Base-by-base conservation (phyloP, 768 basidiomycete genomes). In the Austroboletus festivus region DNA sequence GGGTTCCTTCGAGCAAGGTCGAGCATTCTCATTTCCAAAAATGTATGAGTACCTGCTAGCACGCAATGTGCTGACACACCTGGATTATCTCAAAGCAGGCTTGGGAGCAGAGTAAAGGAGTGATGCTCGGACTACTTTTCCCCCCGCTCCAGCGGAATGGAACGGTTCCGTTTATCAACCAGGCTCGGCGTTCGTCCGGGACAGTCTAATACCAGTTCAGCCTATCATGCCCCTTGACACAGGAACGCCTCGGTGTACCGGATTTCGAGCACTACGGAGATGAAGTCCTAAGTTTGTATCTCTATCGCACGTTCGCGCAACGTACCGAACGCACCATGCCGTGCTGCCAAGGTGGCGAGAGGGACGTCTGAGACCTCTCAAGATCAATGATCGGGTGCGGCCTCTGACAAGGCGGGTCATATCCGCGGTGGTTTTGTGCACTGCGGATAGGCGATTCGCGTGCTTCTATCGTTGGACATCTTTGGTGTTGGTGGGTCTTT, bases 211-310 rank as follows among this genome's bases (percentile, higher is more conserved):
- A 52, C 62, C 60, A 49, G 54, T 62, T 65, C 60, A 51, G 49
- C 54, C 49, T 23, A 35, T 42, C 38, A 19, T 42, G 11, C 16
- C 53, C 50, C 58, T 53, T 51, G 50, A 21, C 19, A 49, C 54
- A 62, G 63, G 61, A 63, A 63, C 57, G 39, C 61, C 61, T 63
- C 61, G 62, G 61, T 49, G 38, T 39, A 44, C 31, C 63, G 61
- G 63, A 52, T 44, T 45, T 54, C 63, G 61, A 51, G 44, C 46
- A 39, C 22, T 54, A 38, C 61, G 61, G 61, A 63, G 51, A 63
- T 63, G 63, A 63, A 63, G 41, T 16, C 47, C 52, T 22, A 19
- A 50, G 44, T 47, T 51, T 56, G 51, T 42, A 52, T 49, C 50
- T 53, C 37, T 45, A 57, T 65, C 60, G 52, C 63, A 59, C 57